Evolutionary conservation across 2,329 filamentous ascomycete genomes (phyloP).

Genomic region (Ascochyta clinopodiicola): DNA sequence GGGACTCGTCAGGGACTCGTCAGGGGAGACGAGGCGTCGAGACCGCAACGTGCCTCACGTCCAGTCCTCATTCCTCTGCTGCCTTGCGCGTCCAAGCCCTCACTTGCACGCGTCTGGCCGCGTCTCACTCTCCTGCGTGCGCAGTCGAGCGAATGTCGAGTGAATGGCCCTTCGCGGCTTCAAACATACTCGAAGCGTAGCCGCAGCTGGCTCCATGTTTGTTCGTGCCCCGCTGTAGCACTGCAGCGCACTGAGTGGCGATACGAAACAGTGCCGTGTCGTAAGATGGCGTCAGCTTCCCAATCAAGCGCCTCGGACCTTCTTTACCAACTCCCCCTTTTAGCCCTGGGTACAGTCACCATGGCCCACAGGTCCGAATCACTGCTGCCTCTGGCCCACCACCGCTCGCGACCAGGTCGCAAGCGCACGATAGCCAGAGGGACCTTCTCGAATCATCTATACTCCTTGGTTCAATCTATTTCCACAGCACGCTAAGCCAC

Average conservation of each 20-base stretch:
- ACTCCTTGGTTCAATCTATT: conserved; percentile 46
- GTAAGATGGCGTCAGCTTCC: conserved; percentile 38
- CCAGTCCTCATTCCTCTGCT: conserved; percentile 13
- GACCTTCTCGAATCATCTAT: conserved; percentile 40
- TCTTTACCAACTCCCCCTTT: conserved; percentile 22
- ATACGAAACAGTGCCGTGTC: conserved; percentile 40
- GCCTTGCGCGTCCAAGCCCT: conserved; percentile 11
- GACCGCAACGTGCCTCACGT: conserved; percentile 24
- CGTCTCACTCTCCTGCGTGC: conserved; percentile 8
- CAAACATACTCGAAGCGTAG: conserved; percentile 17
- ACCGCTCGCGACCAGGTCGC: conserved; percentile 4
- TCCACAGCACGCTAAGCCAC: conserved; percentile 26
- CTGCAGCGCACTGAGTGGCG: conserved; percentile 34
- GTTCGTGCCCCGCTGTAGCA: conserved; percentile 33
- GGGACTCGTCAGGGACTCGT: conserved; percentile 7
- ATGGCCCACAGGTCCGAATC: conserved; percentile 16
- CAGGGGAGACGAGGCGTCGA: conserved; percentile 24
- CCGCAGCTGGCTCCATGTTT: conserved; percentile 18
- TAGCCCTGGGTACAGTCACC: conserved; percentile 23
- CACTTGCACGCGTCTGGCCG: conserved; percentile 7
- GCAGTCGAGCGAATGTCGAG: not conserved
- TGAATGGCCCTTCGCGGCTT: conserved; percentile 14
- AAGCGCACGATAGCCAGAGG: conserved; percentile 10
- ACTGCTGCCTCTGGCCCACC: conserved; percentile 31
- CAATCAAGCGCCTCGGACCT: conserved; percentile 26